A percentile compares a stretch with the other conserved stretches of the same genome.
These are phyloP conservation scores for Ceratobasidium sp. DNA, from an alignment of 1,284 basidiomycete species.

Conservation along the genomic window DNA sequence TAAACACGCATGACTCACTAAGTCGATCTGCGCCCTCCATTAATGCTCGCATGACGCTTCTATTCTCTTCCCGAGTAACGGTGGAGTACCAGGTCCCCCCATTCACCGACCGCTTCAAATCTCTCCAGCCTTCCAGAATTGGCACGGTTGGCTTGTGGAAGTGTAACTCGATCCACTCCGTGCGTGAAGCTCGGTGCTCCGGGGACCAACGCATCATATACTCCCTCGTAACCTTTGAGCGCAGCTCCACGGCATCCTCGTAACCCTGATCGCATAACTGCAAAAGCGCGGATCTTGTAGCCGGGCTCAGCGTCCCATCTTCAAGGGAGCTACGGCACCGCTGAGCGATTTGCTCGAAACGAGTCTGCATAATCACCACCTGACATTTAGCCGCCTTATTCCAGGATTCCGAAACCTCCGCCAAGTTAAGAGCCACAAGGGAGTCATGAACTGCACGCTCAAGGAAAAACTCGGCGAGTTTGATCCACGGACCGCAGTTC, in stretches of 20 bases:
- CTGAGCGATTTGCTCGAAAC: conserved; percentile 49
- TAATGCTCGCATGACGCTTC: conserved; percentile 57
- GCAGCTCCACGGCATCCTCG: conserved; percentile 34
- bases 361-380: conserved; percentile 53
- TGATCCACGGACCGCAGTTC: not conserved
- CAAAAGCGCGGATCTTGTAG: not conserved
- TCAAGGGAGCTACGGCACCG: conserved; percentile 23
- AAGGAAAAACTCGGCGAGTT: conserved; percentile 55
- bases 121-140: conserved; percentile 26
- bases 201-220: conserved; percentile 23
- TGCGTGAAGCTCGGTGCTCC: not conserved
- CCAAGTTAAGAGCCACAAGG: conserved; percentile 51
- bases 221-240: conserved; percentile 44
- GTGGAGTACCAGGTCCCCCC: conserved; percentile 53
- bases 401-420: conserved; percentile 51
- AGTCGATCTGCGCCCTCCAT: conserved; percentile 33
- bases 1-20: not conserved
- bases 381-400: conserved; percentile 53
- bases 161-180: conserved; percentile 7
- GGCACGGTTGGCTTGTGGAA: not conserved
- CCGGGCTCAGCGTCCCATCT: conserved; percentile 27
- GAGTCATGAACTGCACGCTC: conserved; percentile 55
- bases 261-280: conserved; percentile 6
- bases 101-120: conserved; percentile 45
- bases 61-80: conserved; percentile 59